Base-by-base conservation (phyloP, 148 eudicot genomes). In the Chenopodium suecicum region DNA sequence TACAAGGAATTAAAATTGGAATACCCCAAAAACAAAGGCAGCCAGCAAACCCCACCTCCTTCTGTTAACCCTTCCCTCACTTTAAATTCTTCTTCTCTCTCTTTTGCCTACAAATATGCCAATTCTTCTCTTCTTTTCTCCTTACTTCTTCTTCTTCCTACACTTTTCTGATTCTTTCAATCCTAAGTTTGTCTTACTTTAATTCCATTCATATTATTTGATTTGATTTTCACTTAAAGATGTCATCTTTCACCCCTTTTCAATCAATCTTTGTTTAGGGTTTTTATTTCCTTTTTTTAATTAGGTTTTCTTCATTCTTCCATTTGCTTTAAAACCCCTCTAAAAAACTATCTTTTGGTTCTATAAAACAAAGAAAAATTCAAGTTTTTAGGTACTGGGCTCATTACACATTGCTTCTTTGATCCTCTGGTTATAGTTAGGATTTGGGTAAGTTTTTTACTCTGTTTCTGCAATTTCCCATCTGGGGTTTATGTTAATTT, bases 21-120 rank as follows among this genome's bases (percentile, higher is more conserved):
- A 83, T 87, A 88, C 91, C 82, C 87, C 77, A 81, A 80, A 80
- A 62, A 50, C 44, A 56, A 58, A 82, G 66, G 52, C 60, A 27
- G 73, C 63, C 82, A 75, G 25, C 79, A 81, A 31, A 34, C 82
- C 74, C 76, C 76, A 70, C 78, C 48, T 63, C 79, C 5, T 32
- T 32, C 19, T 69, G 14, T 69, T 41, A 54, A 47, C 14, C 67
- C 60, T 11, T 46, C 58, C 70, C 7, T 48, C 47, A 48, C 27
- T 56, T 71, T 16, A 32, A 34, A 64, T 58, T 34, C 25, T 65
- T 58, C 70, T 65, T 73, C 70, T 74, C 81, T 79, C 46, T 75
- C 37, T 34, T 23, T 23, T 66, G 20, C 84, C 82, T 65, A 81
- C 88, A 83, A 83, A 75, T 84, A 84, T 70, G 87, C 58, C 72